Percentiles rank a stretch among this genome's conserved stretches.
Evolutionary conservation across 164 flowering plant species (phyloP).

Genomic region (Umbellularia californica): DNA sequence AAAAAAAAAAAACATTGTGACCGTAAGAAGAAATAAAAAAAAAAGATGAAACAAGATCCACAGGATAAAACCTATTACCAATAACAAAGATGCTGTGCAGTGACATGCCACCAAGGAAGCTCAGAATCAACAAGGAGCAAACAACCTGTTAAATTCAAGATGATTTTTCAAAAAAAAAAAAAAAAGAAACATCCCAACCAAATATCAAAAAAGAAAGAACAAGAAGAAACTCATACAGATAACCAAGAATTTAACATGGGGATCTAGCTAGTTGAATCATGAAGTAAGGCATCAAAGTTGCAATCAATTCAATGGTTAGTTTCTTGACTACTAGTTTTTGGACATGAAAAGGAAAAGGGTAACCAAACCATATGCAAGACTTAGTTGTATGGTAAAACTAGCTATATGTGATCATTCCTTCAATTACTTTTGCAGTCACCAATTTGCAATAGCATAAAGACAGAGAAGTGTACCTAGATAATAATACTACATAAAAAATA

Average conservation of each 20-base stretch:
- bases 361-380: neutral
- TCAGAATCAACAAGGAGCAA: slow-evolving; percentile 37
- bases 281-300: neutral
- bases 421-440: neutral
- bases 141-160: slow-evolving; percentile 44
- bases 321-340: neutral
- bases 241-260: neutral
- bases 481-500: too few relatives aligned
- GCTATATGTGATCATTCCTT: neutral
- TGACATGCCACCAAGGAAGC: slow-evolving; percentile 62
- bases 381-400: neutral
- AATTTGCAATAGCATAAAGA: neutral
- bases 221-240: neutral
- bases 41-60: neutral
- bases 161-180: too few relatives aligned
- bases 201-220: neutral
- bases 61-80: slow-evolving; percentile 31
- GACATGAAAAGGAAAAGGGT: neutral
- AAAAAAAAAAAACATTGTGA: too few relatives aligned
- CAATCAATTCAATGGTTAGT: neutral
- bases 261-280: neutral
- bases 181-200: neutral
- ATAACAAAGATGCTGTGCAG: slow-evolving; percentile 37
- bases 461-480: neutral
- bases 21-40: neutral